Evolutionary conservation across 129 eudicot genomes (phyloP), one percentile per base, ranked within the genome.

Genomic region (Scalesia atractyloides): DNA sequence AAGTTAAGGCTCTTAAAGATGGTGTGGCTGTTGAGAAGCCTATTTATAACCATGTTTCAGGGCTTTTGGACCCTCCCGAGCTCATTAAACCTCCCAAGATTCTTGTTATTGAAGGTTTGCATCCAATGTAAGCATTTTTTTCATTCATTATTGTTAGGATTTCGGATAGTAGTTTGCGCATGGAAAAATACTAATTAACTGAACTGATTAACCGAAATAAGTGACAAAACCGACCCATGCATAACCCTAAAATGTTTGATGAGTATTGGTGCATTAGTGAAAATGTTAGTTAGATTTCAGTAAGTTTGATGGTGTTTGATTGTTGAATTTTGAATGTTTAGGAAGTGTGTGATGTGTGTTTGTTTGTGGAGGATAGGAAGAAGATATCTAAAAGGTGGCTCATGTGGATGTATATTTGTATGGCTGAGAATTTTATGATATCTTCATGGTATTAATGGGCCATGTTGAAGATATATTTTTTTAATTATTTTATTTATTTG

Each of bases 21-120:
- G 97, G 95, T 1, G 60, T 72, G 12, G 78, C 89, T 74, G 87
- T 91, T 47, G 78, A 91, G 15, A 91, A 91, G 71, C 97, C 95
- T 34, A 91, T 91, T 47, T 91, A 91, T 66, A 91, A 91, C 65
- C 97, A 91, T 82, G 95, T 91, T 67, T 76, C 77, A 62, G 97
- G 97, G 17, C 84, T 91, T 72, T 71, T 91, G 57, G 97, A 91
- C 56, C 89, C 46, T 41, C 46, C 46, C 8, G 46, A 41, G 46
- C 46, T 41, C 46, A 41, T 41, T 41, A 41, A 41, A 76, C 89
- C 97, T 20, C 97, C 97, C 13, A 91, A 88, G 88, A 88, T 91
- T 65, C 81, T 91, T 68, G 97, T 91, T 64, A 91, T 91, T 73
- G 97, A 91, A 76, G 95, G 97, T 36, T 81, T 91, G 58, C 97